Percentiles rank a stretch among this genome's conserved stretches.
Conservation (phyloP, 73 alveolate species). For the Paramecium sexaurelia region DNA sequence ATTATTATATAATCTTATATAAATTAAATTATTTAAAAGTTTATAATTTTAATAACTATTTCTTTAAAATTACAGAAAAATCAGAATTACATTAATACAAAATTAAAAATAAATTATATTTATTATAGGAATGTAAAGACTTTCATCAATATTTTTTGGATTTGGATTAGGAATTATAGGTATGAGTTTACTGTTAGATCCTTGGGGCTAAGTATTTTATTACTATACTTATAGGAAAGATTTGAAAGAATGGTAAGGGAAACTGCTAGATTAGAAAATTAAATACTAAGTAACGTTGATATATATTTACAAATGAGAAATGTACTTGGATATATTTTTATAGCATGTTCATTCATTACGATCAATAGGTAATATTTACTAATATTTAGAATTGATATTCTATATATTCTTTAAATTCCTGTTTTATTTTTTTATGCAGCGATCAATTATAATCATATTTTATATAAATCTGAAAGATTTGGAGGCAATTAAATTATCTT, state of each 20-base stretch:
- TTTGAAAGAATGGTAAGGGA: conserved; percentile 48
- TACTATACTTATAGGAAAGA: not conserved
- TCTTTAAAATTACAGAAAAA: too few species aligned
- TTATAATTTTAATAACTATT: too few species aligned
- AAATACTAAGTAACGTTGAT: not conserved
- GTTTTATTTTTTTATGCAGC: not conserved
- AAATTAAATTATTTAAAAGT: too few species aligned
- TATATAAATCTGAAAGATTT: conserved; percentile 52
- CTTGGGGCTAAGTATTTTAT: not conserved
- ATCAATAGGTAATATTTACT: conserved; percentile 14
- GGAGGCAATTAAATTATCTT: not conserved
- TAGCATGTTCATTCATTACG: conserved; percentile 14
- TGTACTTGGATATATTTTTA: not conserved
- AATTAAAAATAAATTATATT: not conserved
- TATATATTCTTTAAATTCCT: conserved; percentile 23
- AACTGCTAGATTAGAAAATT: conserved; percentile 7
- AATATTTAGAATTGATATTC: not conserved
- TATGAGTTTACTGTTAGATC: not conserved
- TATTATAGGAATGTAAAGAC: not conserved
- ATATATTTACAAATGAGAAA: not conserved
- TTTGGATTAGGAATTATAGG: conserved; percentile 38
- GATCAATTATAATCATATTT: not conserved
- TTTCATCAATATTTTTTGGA: not conserved
- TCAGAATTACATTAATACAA: not conserved
- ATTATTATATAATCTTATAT: too few species aligned